Base-by-base conservation (phyloP, 305 asterid species). In the Caryopteris hybrid region DNA sequence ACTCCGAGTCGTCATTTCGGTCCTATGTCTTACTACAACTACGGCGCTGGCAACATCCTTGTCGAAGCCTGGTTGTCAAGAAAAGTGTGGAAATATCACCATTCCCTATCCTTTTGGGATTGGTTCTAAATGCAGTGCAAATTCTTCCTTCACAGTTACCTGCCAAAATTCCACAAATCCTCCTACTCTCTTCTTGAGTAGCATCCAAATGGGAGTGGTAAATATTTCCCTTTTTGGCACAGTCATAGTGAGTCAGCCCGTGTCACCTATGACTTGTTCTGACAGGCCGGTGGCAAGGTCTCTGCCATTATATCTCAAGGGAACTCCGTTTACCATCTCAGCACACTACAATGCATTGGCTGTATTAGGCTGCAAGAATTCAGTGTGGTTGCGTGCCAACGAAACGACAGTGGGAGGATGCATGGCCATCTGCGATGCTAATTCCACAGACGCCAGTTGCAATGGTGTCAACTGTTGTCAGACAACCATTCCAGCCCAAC, bases 81-180 rank as follows among this genome's bases (percentile, higher is more conserved):
- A 56, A 1, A 62, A 5, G 42, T 79, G 83, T 11, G 80, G 83
- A 20, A 67, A 63, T 11, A 43, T 79, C 27, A 71, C 73, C 12
- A 68, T 80, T 45, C 81, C 82, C 0, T 80, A 66, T 46, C 85
- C 85, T 16, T 80, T 80, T 1, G 85, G 85, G 0, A 52, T 80
- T 10, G 82, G 80, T 14, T 14, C 77, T 1, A 3, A 41, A 0
- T 80, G 85, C 61, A 76, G 80, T 54, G 68, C 48, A 4, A 77
- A 63, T 29, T 62, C 84, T 2, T 65, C 45, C 13, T 80, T 73
- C 64, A 13, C 67, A 0, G 6, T 80, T 14, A 16, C 5, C 31
- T 80, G 84, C 58, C 53, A n/a, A 2, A 61, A 76, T 47, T 55
- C 71, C 41, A 66, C 74, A 14, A n/a, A n/a, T n/a, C n/a, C n/a